Evolutionary conservation across 2,329 filamentous ascomycete genomes (phyloP).

Genomic region (Graphilbum ipis-grandicollis): DNA sequence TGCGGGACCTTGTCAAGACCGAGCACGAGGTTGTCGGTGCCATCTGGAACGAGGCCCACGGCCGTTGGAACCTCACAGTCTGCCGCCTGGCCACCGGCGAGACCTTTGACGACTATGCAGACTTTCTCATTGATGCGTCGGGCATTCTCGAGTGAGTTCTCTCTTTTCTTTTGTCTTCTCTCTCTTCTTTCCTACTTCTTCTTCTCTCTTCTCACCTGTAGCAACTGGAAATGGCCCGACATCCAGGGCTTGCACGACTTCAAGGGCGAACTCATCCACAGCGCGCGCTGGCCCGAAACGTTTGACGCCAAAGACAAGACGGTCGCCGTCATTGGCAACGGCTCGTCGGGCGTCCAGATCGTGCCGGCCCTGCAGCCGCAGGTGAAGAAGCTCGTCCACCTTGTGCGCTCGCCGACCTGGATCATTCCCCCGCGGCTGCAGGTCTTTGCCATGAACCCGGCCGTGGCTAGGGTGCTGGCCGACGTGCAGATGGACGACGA

Average conservation of each 20-base stretch:
- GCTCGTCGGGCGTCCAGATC: slow-evolving; percentile 35
- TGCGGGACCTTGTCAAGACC: slow-evolving; percentile 25
- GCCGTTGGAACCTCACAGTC: slow-evolving; percentile 24
- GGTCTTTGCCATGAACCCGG: slow-evolving; percentile 20
- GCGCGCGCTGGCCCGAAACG: slow-evolving; percentile 31
- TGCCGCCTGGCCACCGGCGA: slow-evolving; percentile 19
- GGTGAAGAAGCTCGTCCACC: slow-evolving; percentile 18
- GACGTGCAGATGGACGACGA: slow-evolving; percentile 23
- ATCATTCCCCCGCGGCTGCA: slow-evolving; percentile 18
- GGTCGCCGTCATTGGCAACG: slow-evolving; percentile 39
- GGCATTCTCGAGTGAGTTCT: slow-evolving; percentile 33
- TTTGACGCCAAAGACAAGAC: slow-evolving; percentile 31
- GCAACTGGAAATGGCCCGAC: slow-evolving; percentile 35
- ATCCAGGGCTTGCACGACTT: slow-evolving; percentile 27
- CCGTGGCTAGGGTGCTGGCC: slow-evolving; percentile 16
- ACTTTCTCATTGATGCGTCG: slow-evolving; percentile 30
- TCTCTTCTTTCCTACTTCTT: background rate
- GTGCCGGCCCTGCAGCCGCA: slow-evolving; percentile 28
- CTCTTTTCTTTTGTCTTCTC: too few species aligned
- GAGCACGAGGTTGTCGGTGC: slow-evolving; percentile 23
- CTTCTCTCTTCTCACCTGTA: slow-evolving; percentile 7
- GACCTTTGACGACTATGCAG: slow-evolving; percentile 25
- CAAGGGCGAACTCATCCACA: slow-evolving; percentile 32
- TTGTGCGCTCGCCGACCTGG: slow-evolving; percentile 25
- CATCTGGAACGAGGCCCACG: slow-evolving; percentile 24